Percentiles rank a stretch among this genome's conserved stretches.
These are phyloP conservation scores for Laguncularia racemosa DNA, from an alignment of 345 rosid species.

Conservation along the genomic window DNA sequence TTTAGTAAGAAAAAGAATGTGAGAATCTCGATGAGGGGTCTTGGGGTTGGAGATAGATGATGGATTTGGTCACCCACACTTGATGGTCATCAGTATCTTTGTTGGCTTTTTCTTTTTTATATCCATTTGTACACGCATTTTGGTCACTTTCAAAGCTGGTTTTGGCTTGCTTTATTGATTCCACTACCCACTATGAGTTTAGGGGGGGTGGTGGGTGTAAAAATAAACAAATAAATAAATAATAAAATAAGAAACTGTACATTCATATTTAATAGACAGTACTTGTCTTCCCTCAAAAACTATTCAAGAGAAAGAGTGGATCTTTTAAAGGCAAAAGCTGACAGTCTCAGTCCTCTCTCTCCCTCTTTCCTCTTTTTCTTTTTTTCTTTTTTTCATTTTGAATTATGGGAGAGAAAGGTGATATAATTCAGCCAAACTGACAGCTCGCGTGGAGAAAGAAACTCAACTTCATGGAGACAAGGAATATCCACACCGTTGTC, in stretches of 20 bases:
- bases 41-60: slow-evolving; percentile 2
- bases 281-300: too few relatives aligned
- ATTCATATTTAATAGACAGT: too few relatives aligned
- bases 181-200: slow-evolving; percentile 2
- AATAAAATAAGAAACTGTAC: too few relatives aligned
- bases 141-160: slow-evolving; percentile 2
- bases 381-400: too few relatives aligned
- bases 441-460: slow-evolving; percentile 7
- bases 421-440: too few relatives aligned
- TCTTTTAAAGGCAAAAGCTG: slow-evolving; percentile 17
- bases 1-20: slow-evolving; percentile 9
- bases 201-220: too few relatives aligned
- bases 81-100: background rate
- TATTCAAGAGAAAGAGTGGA: background rate
- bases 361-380: too few relatives aligned
- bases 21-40: slow-evolving; percentile 5
- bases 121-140: background rate
- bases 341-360: slow-evolving; percentile 1
- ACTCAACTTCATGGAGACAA: background rate
- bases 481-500: too few relatives aligned
- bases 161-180: slow-evolving; percentile 10
- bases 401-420: too few relatives aligned
- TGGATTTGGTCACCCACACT: slow-evolving; percentile 9
- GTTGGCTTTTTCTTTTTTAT: background rate
- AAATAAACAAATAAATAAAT: too few relatives aligned